These are phyloP conservation scores for Yarrowia keelungensis DNA, from an alignment of 805 yeast species.

Conservation along the genomic window DNA sequence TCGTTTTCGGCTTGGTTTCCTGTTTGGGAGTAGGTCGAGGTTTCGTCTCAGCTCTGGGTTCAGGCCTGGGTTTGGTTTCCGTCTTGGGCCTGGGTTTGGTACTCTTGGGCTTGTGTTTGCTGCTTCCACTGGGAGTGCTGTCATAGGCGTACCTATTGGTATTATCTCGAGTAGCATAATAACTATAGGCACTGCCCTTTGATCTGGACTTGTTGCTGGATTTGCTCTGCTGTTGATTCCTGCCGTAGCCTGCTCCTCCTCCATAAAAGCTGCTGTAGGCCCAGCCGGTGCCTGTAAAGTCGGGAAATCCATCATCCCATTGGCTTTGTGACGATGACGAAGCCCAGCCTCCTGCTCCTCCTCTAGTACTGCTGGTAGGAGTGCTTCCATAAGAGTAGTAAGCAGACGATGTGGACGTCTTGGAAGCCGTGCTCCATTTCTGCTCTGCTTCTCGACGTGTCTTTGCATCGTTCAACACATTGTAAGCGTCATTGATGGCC, in stretches of 20 bases:
- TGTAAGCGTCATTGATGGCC: constrained; percentile 81
- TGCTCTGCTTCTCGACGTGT: constrained; percentile 16
- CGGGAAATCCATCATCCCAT: constrained; percentile 19
- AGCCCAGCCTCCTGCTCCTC: constrained; percentile 5
- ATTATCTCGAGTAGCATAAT: constrained; percentile 10
- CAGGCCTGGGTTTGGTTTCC: constrained; percentile 25
- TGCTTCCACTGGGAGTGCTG: neutral
- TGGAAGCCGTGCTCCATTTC: constrained; percentile 13
- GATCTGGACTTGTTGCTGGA: neutral
- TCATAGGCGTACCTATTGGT: constrained; percentile 28
- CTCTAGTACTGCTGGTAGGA: neutral
- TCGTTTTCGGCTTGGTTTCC: constrained; percentile 17
- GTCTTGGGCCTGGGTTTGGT: constrained; percentile 2
- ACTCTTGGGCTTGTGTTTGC: neutral
- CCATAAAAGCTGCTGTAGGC: neutral
- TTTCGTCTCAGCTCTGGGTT: constrained; percentile 9
- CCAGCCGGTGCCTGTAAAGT: neutral
- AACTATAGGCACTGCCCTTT: constrained; percentile 17
- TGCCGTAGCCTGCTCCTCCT: neutral
- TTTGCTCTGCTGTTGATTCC: constrained; percentile 19
- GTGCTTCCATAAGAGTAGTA: constrained; percentile 17
- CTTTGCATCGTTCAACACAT: constrained; percentile 8
- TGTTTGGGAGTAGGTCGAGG: constrained; percentile 12
- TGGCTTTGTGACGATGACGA: neutral
- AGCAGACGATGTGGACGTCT: neutral